Conservation (phyloP, 2,329 filamentous ascomycete genomes). For the Rosellinia necatrix region DNA sequence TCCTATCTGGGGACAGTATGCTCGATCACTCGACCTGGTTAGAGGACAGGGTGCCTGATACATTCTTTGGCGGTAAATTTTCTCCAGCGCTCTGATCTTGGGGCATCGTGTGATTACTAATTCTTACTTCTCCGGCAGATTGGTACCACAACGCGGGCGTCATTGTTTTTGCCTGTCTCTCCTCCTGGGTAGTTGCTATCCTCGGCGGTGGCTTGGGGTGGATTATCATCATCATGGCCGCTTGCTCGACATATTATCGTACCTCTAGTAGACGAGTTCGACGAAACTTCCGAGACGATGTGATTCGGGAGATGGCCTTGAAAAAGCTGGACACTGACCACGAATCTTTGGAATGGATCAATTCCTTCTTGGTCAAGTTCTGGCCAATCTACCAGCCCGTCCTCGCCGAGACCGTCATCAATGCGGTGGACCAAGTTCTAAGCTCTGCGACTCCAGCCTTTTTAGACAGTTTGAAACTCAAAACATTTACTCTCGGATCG, state of each 20-base stretch:
- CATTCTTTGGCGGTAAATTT: constrained; percentile 80
- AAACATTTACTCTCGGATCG: constrained; percentile 89
- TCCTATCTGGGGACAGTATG: constrained; percentile 66
- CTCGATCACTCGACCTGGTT: constrained; percentile 88
- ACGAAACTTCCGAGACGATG: constrained; percentile 93
- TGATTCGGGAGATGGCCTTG: constrained; percentile 86
- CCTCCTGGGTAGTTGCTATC: constrained; percentile 87
- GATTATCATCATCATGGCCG: constrained; percentile 91
- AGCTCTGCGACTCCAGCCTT: constrained; percentile 91
- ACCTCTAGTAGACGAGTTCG: constrained; percentile 92
- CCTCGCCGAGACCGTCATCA: constrained; percentile 87
- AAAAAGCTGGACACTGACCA: constrained; percentile 85
- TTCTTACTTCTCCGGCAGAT: constrained; percentile 55
- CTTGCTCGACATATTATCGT: constrained; percentile 93
- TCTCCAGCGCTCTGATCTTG: constrained; percentile 15
- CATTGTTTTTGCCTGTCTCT: constrained; percentile 88
- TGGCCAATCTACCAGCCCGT: constrained; percentile 99
- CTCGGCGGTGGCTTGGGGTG: constrained; percentile 90
- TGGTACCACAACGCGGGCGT: constrained; percentile 99
- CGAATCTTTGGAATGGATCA: constrained; percentile 98
- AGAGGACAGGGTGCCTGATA: constrained; percentile 82
- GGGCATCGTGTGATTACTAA: neutral
- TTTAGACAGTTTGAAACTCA: constrained; percentile 89
- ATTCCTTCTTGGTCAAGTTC: constrained; percentile 97
- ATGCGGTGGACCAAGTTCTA: constrained; percentile 92